Evolutionary conservation across 2,329 filamentous ascomycete species (phyloP).

Genomic region (Parastagonospora nodorum): DNA sequence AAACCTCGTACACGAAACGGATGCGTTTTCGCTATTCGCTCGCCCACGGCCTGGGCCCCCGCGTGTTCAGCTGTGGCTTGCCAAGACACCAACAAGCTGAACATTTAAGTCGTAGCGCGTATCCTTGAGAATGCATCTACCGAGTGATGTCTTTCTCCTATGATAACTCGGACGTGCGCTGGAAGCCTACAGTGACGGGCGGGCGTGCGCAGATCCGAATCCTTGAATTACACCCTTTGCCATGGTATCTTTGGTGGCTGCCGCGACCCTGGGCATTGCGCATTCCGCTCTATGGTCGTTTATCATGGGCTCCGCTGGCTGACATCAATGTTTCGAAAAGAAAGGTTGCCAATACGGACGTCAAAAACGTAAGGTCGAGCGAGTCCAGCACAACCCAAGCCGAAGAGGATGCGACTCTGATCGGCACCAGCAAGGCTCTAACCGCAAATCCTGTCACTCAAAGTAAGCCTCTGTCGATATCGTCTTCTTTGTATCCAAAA

Average conservation of each 20-base stretch:
- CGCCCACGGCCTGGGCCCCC: background rate
- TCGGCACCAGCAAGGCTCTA: background rate
- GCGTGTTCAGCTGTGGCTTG: background rate
- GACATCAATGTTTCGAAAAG: background rate
- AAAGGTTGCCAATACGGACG: background rate
- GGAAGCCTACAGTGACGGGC: background rate
- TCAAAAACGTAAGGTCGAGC: background rate
- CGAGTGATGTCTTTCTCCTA: background rate
- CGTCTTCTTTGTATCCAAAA: background rate
- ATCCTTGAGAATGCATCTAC: background rate
- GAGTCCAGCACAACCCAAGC: background rate
- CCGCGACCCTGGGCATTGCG: background rate
- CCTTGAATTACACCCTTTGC: background rate
- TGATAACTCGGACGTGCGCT: background rate
- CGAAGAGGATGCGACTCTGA: too few species aligned
- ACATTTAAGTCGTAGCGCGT: background rate
- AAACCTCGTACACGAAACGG: background rate
- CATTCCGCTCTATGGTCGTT: background rate
- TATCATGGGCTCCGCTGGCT: background rate
- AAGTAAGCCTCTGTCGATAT: background rate
- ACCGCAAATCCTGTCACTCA: too few species aligned
- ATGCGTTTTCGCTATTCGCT: background rate
- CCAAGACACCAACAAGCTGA: background rate
- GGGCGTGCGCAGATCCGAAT: background rate
- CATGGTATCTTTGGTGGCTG: background rate